These are phyloP conservation scores for Arachis stenosperma DNA, from an alignment of 306 rosid species.

Conservation along the genomic window DNA sequence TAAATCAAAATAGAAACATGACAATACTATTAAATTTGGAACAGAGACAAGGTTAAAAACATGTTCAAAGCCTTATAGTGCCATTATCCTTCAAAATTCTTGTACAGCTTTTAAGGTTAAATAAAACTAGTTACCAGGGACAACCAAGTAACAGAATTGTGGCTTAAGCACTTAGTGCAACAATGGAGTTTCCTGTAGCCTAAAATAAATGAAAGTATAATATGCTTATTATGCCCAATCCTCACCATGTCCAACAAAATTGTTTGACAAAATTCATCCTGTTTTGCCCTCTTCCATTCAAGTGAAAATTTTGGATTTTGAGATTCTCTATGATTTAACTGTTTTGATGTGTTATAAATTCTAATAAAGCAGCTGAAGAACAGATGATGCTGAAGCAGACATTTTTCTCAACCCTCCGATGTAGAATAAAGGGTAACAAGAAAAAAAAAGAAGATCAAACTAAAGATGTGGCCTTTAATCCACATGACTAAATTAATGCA, in stretches of 20 bases:
- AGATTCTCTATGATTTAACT: no score
- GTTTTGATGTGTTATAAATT: no score
- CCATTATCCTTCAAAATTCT: constrained; percentile 9
- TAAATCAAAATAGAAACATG: constrained; percentile 24
- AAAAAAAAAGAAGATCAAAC: background rate
- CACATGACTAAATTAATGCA: constrained; percentile 11
- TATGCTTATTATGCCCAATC: background rate
- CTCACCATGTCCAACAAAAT: background rate
- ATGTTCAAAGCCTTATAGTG: constrained; percentile 3
- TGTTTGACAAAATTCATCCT: background rate
- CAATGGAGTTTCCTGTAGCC: background rate
- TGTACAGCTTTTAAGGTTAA: background rate
- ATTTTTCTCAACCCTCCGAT: background rate
- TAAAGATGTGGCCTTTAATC: background rate
- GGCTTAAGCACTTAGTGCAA: background rate
- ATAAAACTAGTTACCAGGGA: constrained; percentile 4
- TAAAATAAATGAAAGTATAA: background rate
- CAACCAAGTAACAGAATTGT: constrained; percentile 2
- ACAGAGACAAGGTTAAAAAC: background rate
- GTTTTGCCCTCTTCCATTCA: background rate
- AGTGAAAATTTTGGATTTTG: background rate
- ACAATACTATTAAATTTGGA: background rate
- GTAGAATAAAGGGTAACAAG: background rate
- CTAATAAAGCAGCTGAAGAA: background rate
- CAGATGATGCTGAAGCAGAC: background rate